phyloP scores from a whole-genome alignment of 2,329 filamentous ascomycete species.

The Ilyonectria mors-panacis region DNA sequence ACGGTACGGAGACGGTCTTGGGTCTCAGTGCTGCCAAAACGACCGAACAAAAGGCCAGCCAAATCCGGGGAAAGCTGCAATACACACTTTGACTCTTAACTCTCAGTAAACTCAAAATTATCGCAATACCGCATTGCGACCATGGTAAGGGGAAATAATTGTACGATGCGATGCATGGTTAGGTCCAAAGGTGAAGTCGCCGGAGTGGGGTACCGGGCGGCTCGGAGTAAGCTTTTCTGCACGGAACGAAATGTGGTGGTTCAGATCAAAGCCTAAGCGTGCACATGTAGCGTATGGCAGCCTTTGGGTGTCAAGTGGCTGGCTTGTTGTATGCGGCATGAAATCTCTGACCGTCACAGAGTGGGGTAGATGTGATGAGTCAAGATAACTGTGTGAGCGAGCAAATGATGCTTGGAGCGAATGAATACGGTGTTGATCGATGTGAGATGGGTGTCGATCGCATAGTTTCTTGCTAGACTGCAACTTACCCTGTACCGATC shows the following conservation, averaged over 20 bases:
- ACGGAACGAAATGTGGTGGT: not conserved
- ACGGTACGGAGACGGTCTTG: not conserved
- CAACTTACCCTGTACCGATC: not conserved
- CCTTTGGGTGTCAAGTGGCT: constrained; percentile 17
- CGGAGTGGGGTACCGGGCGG: constrained; percentile 1
- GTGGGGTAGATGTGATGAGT: constrained; percentile 3
- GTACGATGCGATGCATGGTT: not conserved
- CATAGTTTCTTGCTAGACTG: not conserved
- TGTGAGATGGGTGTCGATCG: too few species aligned
- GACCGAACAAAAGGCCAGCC: not conserved
- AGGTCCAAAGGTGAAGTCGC: constrained; percentile 6
- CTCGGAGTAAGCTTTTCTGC: not conserved
- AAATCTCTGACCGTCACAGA: constrained; percentile 20
- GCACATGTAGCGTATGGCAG: not conserved
- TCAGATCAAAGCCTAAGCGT: constrained; percentile 3
- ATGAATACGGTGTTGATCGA: not conserved
- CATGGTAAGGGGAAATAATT: not conserved
- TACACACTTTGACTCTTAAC: not conserved
- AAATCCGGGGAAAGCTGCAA: not conserved
- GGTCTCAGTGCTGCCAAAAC: not conserved
- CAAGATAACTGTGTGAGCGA: not conserved
- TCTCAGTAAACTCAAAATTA: not conserved
- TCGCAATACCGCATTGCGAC: not conserved
- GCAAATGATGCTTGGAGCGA: not conserved
- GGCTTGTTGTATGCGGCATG: constrained; percentile 14